Conservation (phyloP, 768 basidiomycete species). For the Coprinellus aureogranulatus region DNA sequence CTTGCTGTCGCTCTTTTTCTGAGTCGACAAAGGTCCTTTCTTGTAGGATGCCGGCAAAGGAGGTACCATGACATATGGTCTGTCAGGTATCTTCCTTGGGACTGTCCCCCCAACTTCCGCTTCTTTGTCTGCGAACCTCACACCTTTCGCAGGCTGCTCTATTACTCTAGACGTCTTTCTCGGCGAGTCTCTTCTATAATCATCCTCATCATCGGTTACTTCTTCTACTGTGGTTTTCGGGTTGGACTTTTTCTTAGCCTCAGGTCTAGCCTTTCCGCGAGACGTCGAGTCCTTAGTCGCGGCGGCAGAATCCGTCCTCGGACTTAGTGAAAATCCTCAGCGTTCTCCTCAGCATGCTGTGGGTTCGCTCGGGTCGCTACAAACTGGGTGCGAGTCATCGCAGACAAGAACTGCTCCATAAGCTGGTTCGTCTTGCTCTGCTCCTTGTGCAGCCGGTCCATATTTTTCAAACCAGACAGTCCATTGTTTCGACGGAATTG, state of each 20-base stretch:
- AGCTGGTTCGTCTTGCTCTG: too few relatives aligned
- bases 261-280: not conserved
- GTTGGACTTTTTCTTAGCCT: not conserved
- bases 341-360: not conserved
- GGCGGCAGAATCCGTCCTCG: slow-evolving; percentile 2
- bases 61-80: not conserved
- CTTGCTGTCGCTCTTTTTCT: not conserved
- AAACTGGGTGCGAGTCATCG: too few relatives aligned
- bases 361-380: not conserved
- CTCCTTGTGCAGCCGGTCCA: too few relatives aligned
- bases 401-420: too few relatives aligned
- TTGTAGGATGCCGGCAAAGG: not conserved
- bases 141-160: not conserved
- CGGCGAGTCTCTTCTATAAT: not conserved
- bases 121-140: not conserved
- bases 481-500: too few relatives aligned
- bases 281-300: not conserved
- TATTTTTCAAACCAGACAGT: too few relatives aligned
- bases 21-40: not conserved
- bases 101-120: not conserved
- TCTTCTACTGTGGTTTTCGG: not conserved
- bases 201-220: not conserved
- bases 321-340: slow-evolving; percentile 6
- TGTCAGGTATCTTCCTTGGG: not conserved
- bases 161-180: not conserved